Conservation (phyloP, 441 rosid genomes). For the Manihot esculenta region DNA sequence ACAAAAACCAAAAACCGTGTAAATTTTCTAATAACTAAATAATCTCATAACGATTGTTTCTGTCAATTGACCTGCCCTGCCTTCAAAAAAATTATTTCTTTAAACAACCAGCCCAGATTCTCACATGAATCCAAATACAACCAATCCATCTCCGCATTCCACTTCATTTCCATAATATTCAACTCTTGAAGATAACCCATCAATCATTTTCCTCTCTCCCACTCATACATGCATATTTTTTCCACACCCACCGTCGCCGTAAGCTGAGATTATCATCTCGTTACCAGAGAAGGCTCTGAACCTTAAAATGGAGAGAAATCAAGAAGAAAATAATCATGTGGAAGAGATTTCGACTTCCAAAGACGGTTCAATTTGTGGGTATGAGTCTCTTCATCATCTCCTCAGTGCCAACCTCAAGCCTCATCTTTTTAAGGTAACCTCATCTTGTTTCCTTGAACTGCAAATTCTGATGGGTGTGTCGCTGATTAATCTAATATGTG, state of each 20-base stretch:
- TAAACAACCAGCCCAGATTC: too few relatives aligned
- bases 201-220: not conserved
- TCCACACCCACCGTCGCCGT: not conserved
- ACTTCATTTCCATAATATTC: too few relatives aligned
- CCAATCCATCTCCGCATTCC: too few relatives aligned
- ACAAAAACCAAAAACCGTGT: too few relatives aligned
- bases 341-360: slow-evolving; percentile 18
- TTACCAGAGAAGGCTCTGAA: not conserved
- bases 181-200: too few relatives aligned
- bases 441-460: not conserved
- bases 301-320: slow-evolving; percentile 21
- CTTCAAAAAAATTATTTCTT: too few relatives aligned
- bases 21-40: too few relatives aligned
- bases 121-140: too few relatives aligned
- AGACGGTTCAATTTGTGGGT: slow-evolving; percentile 76
- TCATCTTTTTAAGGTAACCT: slow-evolving; percentile 64
- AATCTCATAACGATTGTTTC: too few relatives aligned
- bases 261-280: not conserved
- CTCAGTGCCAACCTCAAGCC: slow-evolving; percentile 70
- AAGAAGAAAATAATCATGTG: slow-evolving; percentile 23
- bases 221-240: not conserved
- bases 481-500: not conserved
- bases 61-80: too few relatives aligned
- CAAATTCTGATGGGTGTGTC: not conserved
- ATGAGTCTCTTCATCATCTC: slow-evolving; percentile 75